Percentiles rank a stretch among this genome's conserved stretches.
These are phyloP conservation scores for Globisporangium cylindrosporum DNA, from an alignment of 352 stramenopile genomes.

Conservation along the genomic window DNA sequence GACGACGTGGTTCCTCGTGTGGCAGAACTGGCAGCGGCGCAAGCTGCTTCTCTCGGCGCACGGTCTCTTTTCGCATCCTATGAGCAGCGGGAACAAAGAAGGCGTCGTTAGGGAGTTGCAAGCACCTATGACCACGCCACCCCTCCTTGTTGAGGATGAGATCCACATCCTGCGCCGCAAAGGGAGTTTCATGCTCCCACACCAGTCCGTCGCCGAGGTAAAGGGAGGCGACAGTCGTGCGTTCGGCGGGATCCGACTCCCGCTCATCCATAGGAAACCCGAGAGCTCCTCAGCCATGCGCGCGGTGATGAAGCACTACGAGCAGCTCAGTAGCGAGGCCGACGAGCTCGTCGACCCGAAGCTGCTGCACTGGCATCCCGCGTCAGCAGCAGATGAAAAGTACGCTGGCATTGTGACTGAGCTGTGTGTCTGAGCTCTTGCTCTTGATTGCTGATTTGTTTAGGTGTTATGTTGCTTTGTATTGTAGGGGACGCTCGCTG, in stretches of 20 bases:
- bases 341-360: constrained; percentile 25
- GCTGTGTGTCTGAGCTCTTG: not conserved
- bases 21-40: constrained; percentile 82
- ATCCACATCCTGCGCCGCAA: constrained; percentile 25
- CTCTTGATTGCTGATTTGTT: not conserved
- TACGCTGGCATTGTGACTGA: constrained; percentile 3
- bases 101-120: not conserved
- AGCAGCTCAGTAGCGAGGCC: constrained; percentile 25
- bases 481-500: constrained; percentile 32
- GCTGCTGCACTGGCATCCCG: constrained; percentile 61
- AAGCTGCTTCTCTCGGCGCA: constrained; percentile 43
- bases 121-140: not conserved
- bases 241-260: constrained; percentile 12
- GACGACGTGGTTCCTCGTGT: constrained; percentile 68
- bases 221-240: not conserved
- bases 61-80: constrained; percentile 29
- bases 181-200: constrained; percentile 43
- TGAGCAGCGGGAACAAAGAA: not conserved
- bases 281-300: constrained; percentile 14
- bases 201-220: not conserved
- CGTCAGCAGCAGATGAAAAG: constrained; percentile 35
- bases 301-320: constrained; percentile 18
- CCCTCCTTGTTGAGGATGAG: constrained; percentile 13
- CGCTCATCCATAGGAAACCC: constrained; percentile 14
- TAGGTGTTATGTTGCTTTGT: not conserved